Evolutionary conservation across 2,329 filamentous ascomycete species (phyloP).

Genomic region (Apiospora koreana): DNA sequence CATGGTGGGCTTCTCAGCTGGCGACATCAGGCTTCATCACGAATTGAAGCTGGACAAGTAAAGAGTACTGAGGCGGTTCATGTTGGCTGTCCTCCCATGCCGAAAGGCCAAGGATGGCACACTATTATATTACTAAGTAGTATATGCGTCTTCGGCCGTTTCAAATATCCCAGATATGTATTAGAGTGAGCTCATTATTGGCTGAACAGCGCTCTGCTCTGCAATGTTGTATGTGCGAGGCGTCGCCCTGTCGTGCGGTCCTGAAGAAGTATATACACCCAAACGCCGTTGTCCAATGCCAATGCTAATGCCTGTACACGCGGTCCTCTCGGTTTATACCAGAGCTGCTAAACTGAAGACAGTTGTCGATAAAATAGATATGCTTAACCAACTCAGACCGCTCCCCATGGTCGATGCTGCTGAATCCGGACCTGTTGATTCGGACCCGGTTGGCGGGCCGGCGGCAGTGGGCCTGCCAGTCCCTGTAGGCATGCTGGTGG

Average conservation of each 20-base stretch:
- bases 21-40: not conserved
- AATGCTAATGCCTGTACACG: not conserved
- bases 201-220: not conserved
- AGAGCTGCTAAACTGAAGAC: not conserved
- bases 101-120: constrained; percentile 44
- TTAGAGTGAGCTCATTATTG: not conserved
- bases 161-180: not conserved
- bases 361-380: not conserved
- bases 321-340: not conserved
- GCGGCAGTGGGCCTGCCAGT: not conserved
- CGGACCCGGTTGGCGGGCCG: not conserved
- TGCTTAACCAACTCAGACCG: not conserved
- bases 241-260: not conserved
- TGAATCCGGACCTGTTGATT: not conserved
- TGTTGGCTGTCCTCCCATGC: not conserved
- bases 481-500: not conserved
- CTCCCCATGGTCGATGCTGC: not conserved
- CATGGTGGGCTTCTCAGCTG: constrained; percentile 39
- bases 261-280: not conserved
- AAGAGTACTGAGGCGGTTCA: not conserved
- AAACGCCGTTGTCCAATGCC: not conserved
- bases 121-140: constrained; percentile 30
- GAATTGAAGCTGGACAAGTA: not conserved
- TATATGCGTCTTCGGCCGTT: not conserved
- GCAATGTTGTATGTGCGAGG: constrained; percentile 1